Evolutionary conservation across 192 early-diverging fungal species (phyloP).

Genomic region (Entomortierella chlamydospora): DNA sequence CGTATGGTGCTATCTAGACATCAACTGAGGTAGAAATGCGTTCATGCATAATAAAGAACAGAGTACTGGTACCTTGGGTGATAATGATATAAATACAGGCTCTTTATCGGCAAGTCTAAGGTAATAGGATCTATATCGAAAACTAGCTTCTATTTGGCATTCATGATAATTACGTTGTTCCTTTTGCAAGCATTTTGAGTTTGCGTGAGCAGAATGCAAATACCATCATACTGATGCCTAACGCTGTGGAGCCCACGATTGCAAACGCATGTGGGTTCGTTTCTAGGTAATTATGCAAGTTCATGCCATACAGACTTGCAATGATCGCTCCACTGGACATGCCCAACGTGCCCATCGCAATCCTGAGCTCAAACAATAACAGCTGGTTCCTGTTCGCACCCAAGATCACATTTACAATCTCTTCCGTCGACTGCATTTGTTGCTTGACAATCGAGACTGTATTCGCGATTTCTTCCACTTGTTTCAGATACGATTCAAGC

Average conservation of each 20-base stretch:
- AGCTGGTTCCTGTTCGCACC: constrained; percentile 89
- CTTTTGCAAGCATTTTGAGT: constrained; percentile 37
- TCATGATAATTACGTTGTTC: constrained; percentile 14
- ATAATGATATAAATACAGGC: neutral
- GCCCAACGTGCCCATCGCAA: constrained; percentile 84
- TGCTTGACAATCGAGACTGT: constrained; percentile 74
- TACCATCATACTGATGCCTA: constrained; percentile 50
- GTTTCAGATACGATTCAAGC: constrained; percentile 89
- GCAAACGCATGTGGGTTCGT: constrained; percentile 75
- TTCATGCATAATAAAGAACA: too few relatives aligned
- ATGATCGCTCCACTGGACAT: constrained; percentile 81
- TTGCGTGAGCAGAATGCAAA: constrained; percentile 50
- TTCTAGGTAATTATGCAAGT: constrained; percentile 83
- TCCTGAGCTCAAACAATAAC: constrained; percentile 83
- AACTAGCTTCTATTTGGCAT: neutral
- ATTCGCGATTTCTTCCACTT: constrained; percentile 86
- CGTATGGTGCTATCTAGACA: too few relatives aligned
- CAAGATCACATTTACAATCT: constrained; percentile 86
- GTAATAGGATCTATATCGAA: neutral
- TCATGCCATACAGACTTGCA: constrained; percentile 91
- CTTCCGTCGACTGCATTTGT: constrained; percentile 83
- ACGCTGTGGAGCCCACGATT: constrained; percentile 58
- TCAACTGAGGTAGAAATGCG: too few relatives aligned
- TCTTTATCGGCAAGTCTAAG: neutral
- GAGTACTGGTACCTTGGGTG: neutral